Conservation (phyloP, 805 yeast species). For the Yamadazyma sp. region DNA sequence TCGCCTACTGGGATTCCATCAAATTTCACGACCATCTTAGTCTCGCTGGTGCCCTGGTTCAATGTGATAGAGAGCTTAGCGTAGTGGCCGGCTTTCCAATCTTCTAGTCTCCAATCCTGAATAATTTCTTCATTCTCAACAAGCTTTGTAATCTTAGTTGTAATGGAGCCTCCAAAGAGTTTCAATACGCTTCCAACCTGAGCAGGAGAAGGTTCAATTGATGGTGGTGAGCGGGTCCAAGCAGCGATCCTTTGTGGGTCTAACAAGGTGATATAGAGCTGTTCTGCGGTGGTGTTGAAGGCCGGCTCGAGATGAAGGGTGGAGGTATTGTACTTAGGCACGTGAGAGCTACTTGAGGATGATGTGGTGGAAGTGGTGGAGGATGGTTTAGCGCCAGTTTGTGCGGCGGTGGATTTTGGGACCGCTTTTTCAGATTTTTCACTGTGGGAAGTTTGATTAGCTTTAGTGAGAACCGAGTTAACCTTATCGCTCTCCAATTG, state of each 20-base stretch:
- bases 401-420: neutral
- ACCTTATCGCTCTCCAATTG: constrained; percentile 61
- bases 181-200: constrained; percentile 61
- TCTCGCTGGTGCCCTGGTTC: constrained; percentile 80
- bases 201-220: constrained; percentile 48
- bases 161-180: constrained; percentile 84
- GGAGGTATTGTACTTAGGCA: constrained; percentile 77
- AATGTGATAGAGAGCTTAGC: constrained; percentile 68
- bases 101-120: constrained; percentile 82
- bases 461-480: constrained; percentile 42
- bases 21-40: constrained; percentile 75
- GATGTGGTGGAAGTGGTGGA: constrained; percentile 12
- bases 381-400: constrained; percentile 6
- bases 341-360: constrained; percentile 18
- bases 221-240: constrained; percentile 81
- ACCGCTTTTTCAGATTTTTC: neutral
- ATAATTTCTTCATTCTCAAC: constrained; percentile 58
- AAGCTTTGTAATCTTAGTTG: constrained; percentile 65
- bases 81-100: constrained; percentile 85
- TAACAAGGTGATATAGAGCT: constrained; percentile 72
- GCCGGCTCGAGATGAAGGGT: constrained; percentile 72
- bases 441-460: constrained; percentile 44
- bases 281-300: constrained; percentile 87
- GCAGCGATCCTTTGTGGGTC: constrained; percentile 80
- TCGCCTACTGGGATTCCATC: constrained; percentile 93